Evolutionary conservation across 208 protist genomes (phyloP).

Genomic region (Sergeia podlipaevii): DNA sequence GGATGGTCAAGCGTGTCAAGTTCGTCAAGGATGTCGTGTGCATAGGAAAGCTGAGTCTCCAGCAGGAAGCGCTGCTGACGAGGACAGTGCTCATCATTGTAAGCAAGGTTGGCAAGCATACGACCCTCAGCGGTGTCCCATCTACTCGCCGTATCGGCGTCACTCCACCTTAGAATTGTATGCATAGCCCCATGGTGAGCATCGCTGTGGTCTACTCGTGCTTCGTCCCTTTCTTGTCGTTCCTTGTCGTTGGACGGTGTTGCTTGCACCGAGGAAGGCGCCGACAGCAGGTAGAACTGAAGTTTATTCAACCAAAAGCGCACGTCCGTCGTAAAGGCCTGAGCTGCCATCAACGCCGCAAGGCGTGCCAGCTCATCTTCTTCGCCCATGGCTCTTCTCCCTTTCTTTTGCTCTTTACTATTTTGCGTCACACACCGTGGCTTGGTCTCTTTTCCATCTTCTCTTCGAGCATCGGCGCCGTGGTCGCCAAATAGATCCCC

Average conservation of each 20-base stretch:
- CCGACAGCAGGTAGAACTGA: slow-evolving; percentile 61
- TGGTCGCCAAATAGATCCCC: too few relatives aligned
- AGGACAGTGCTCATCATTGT: slow-evolving; percentile 39
- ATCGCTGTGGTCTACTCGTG: not conserved
- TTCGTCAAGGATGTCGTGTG: slow-evolving; percentile 24
- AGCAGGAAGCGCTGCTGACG: slow-evolving; percentile 42
- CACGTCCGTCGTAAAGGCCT: slow-evolving; percentile 38
- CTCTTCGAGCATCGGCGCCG: too few relatives aligned
- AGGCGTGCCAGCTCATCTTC: not conserved
- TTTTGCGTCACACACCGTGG: too few relatives aligned
- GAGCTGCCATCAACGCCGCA: not conserved
- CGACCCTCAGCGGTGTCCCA: slow-evolving; percentile 29
- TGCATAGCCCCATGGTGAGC: not conserved
- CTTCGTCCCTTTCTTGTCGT: not conserved
- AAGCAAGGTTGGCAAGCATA: slow-evolving; percentile 11
- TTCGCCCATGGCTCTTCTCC: too few relatives aligned
- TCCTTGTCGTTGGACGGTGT: too few relatives aligned
- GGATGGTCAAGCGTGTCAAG: slow-evolving; percentile 28
- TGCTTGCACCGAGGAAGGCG: too few relatives aligned
- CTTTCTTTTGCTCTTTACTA: too few relatives aligned
- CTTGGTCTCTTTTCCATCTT: too few relatives aligned
- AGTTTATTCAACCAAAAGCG: slow-evolving; percentile 72
- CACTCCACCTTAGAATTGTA: not conserved
- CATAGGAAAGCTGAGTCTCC: slow-evolving; percentile 23
- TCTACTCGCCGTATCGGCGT: slow-evolving; percentile 13